Evolutionary conservation across 192 early-diverging fungal genomes (phyloP), one percentile per base, ranked within the genome.

Genomic region (Coemansia sp.): DNA sequence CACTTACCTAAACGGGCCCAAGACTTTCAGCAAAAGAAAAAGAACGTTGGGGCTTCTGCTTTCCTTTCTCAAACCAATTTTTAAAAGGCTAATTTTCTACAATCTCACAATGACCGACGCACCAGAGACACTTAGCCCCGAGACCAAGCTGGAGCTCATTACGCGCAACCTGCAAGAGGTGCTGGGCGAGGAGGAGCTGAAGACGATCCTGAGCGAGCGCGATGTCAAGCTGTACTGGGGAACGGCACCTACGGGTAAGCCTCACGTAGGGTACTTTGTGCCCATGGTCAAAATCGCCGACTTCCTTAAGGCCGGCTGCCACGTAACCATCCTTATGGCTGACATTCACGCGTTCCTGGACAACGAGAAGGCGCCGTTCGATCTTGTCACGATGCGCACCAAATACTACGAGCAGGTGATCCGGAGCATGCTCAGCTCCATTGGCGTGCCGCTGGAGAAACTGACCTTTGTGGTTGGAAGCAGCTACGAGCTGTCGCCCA

Each of bases 301-400:
- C 76, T 95, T 95, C 69, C 85, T 99, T 58, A 66, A 85, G 60
- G 97, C 97, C 50, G 95, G 92, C 10, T 92, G 91, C 71, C 87
- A 95, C 62, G 94, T 94, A 57, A 96, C 87, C 6, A 75, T 99
- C 52, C 84, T 99, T 23, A 80, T 99, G 61, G 97, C 97, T 26
- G 93, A 99, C 77, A 88, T 99, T 42, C 97, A 99, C 73, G 97
- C 92, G 38, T 98, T 94, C 76, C 89, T 99, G 68, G 97, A 99
- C 82, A 99, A 98, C 86, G 87, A 95, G 86, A 98, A 99, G 83
- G 92, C 97, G 38, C 93, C 95, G 16, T 86, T 95, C 82, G 93
- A 97, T 61, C 90, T 94, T 35, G 89, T 98, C 47, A 83, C 88
- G 66, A 76, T 86, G 58, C 93, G 97, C 45, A 90, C 95, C 21